Conservation (phyloP, 148 eudicot genomes). For the Spergularia bocconei region DNA sequence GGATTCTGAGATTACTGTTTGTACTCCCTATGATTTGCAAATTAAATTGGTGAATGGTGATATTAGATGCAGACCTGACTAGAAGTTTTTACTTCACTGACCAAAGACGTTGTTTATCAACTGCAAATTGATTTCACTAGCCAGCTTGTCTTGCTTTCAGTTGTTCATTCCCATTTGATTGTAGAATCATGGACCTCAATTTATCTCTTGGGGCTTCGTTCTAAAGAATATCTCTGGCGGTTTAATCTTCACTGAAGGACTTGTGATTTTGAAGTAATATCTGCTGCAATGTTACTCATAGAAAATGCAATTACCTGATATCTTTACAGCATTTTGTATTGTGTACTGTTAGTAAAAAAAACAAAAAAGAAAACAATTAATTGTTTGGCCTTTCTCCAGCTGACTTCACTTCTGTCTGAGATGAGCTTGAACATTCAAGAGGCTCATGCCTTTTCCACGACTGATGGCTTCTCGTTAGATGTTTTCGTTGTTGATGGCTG, state of each 20-base stretch:
- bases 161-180: not conserved
- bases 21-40: not conserved
- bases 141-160: not conserved
- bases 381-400: slow-evolving; percentile 46
- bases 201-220: not conserved
- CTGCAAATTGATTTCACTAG: not conserved
- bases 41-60: not conserved
- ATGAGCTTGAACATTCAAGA: slow-evolving; percentile 85
- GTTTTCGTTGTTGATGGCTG: slow-evolving; percentile 86
- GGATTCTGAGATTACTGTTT: not conserved
- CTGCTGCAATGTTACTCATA: not conserved
- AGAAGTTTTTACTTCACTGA: not conserved
- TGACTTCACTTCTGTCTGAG: slow-evolving; percentile 81
- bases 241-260: not conserved
- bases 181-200: not conserved
- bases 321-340: not conserved
- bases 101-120: not conserved
- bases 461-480: slow-evolving; percentile 87
- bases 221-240: not conserved
- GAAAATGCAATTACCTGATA: not conserved
- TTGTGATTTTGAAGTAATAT: not conserved
- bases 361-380: too few relatives aligned
- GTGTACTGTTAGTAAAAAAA: too few relatives aligned
- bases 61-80: not conserved
- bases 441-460: slow-evolving; percentile 92